phyloP scores from a whole-genome alignment of 805 yeast species.

The Komagataella pseudopastoris region DNA sequence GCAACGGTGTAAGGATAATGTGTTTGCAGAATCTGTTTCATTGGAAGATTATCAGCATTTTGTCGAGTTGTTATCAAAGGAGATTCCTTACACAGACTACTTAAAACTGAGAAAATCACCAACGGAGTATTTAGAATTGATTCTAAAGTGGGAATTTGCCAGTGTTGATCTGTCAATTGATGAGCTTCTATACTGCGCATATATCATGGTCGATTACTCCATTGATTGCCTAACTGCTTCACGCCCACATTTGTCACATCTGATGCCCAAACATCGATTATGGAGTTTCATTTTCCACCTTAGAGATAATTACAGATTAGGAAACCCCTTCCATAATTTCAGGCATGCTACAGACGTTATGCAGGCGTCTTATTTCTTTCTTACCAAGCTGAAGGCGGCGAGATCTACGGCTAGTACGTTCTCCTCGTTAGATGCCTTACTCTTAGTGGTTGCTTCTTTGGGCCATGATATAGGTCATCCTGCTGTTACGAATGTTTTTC shows the following conservation, averaged over 20 bases:
- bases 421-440: slow-evolving; percentile 18
- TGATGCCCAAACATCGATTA: slow-evolving; percentile 24
- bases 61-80: slow-evolving; percentile 10
- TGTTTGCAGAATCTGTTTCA: background rate
- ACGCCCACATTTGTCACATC: slow-evolving; percentile 1
- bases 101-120: slow-evolving; percentile 10
- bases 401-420: background rate
- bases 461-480: slow-evolving; percentile 98
- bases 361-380: slow-evolving; percentile 72
- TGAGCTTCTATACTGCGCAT: slow-evolving; percentile 52
- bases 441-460: slow-evolving; percentile 64
- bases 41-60: slow-evolving; percentile 7
- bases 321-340: slow-evolving; percentile 89
- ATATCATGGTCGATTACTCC: slow-evolving; percentile 27
- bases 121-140: slow-evolving; percentile 19
- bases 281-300: slow-evolving; percentile 49
- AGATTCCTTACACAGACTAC: slow-evolving; percentile 15
- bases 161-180: slow-evolving; percentile 53
- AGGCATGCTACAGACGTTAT: slow-evolving; percentile 92
- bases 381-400: slow-evolving; percentile 10
- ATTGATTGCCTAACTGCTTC: background rate
- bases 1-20: background rate
- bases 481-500: slow-evolving; percentile 75
- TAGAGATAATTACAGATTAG: slow-evolving; percentile 68
- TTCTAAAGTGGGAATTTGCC: slow-evolving; percentile 56